phyloP scores from a whole-genome alignment of 495 filamentous ascomycete genomes.

The Penicillium coprophilum region DNA sequence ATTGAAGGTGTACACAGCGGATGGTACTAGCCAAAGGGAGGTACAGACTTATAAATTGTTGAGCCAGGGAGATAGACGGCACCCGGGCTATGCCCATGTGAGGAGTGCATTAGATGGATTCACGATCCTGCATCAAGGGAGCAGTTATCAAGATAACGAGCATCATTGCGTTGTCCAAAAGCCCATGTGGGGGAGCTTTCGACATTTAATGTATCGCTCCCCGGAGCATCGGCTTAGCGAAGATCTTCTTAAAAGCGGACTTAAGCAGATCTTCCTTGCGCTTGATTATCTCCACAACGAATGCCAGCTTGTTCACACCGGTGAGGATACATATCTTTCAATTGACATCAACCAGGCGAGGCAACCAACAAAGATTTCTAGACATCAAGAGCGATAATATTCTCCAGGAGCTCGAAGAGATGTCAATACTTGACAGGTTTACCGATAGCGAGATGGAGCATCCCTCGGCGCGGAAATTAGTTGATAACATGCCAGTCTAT shows the following conservation, averaged over 20 bases:
- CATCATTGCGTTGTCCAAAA: conserved; percentile 43
- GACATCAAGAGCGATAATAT: conserved; percentile 48
- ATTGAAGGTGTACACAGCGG: conserved; percentile 39
- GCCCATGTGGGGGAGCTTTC: conserved; percentile 45
- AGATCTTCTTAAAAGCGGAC: conserved; percentile 18
- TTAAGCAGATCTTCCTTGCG: conserved; percentile 38
- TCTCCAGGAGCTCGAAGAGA: not conserved
- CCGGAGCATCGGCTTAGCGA: no score
- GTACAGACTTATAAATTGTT: conserved; percentile 31
- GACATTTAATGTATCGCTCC: conserved; percentile 24
- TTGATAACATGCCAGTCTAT: conserved; percentile 9
- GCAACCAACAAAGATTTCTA: conserved; percentile 17
- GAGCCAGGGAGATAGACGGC: conserved; percentile 14
- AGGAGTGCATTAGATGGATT: conserved; percentile 35
- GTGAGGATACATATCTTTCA: conserved; percentile 13
- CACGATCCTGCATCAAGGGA: conserved; percentile 18
- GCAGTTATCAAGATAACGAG: conserved; percentile 15
- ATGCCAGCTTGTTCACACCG: conserved; percentile 52
- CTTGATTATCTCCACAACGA: conserved; percentile 48
- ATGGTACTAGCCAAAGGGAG: conserved; percentile 26
- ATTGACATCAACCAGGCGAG: no score
- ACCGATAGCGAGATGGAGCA: no score
- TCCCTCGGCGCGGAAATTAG: no score
- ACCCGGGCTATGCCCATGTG: conserved; percentile 30
- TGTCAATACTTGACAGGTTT: no score